Base-by-base conservation (phyloP, 441 rosid genomes). In the Flueggea neowawraea region DNA sequence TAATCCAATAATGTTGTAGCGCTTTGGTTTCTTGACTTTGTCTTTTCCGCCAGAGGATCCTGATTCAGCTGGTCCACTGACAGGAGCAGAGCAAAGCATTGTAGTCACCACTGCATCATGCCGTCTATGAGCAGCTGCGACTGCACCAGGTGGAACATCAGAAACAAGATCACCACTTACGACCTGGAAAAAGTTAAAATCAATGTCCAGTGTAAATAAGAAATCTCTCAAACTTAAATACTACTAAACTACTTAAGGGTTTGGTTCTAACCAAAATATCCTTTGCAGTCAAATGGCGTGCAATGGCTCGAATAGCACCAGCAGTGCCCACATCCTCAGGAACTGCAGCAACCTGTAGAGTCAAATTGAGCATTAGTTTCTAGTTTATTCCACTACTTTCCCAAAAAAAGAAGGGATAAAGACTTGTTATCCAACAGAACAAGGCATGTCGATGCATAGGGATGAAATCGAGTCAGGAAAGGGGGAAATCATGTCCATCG, bases 161-260 rank as follows among this genome's bases (percentile, higher is more conserved):
- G 99, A 87, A 76, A 94, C 92, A 77, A 94, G 90, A 82, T 94
- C 99, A 71, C 97, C 99, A 76, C 96, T 89, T 66, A 94, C 81
- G 16, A 91, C 94, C 96, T 94, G 82, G 72, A 57, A 58, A 73
- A 68, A 61, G 52, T 74, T 66, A 63, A 52, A 66, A 67, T 36
- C 50, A 61, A 12, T 59, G 51, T 62, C 50, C 41, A 36, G 41
- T 36, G 41, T 36, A 36, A 36, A 36, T 36, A 8, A 36, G 41
- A 36, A 22, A 52, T 61, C 17, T 14, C 12, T 56, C 62, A 36
- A 66, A 63, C 55, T 64, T 51, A 58, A 70, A 74, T 49, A 64
- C 47, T 28, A 69, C 14, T 54, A 55, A 36, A 69, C 43, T 55
- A 55, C 58, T 10, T 44, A 65, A 16, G 54, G 63, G 13, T 39